These are phyloP conservation scores for Lecanoromycetidae sp. DNA, from an alignment of 2,329 filamentous ascomycete species.

Conservation along the genomic window DNA sequence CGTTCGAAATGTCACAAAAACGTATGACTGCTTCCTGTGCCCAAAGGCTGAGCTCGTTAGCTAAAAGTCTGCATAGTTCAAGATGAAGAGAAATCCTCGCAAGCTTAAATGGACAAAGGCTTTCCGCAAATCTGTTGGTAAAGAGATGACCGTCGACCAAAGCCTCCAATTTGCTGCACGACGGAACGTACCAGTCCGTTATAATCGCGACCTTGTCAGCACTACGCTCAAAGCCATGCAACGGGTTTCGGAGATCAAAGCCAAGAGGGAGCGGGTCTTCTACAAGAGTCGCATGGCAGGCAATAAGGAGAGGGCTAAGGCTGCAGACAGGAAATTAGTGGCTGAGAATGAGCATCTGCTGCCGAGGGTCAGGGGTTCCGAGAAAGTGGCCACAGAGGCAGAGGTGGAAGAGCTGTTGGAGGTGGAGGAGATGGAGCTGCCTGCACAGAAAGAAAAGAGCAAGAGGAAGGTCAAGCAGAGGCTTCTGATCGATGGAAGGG, in stretches of 20 bases:
- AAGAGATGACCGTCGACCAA: slow-evolving; percentile 83
- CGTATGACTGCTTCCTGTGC: slow-evolving; percentile 25
- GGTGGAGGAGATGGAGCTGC: slow-evolving; percentile 27
- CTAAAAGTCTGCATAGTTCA: slow-evolving; percentile 47
- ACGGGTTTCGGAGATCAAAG: slow-evolving; percentile 73
- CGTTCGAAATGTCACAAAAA: slow-evolving; percentile 56
- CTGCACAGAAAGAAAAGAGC: slow-evolving; percentile 10
- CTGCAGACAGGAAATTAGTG: slow-evolving; percentile 74
- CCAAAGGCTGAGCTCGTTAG: background rate
- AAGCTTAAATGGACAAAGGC: slow-evolving; percentile 95
- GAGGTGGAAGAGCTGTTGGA: slow-evolving; percentile 48
- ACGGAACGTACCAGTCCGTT: slow-evolving; percentile 87
- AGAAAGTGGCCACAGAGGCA: slow-evolving; percentile 48
- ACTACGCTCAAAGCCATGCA: slow-evolving; percentile 89
- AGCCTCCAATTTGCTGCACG: slow-evolving; percentile 85
- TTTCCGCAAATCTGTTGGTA: slow-evolving; percentile 72
- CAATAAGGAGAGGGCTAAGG: slow-evolving; percentile 71
- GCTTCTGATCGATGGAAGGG: slow-evolving; percentile 16
- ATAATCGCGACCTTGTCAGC: slow-evolving; percentile 82
- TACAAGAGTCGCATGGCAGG: slow-evolving; percentile 90
- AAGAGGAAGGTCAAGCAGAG: slow-evolving; percentile 15
- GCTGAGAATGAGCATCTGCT: slow-evolving; percentile 87
- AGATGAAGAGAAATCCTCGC: slow-evolving; percentile 95
- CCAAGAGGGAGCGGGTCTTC: slow-evolving; percentile 75
- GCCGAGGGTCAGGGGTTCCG: slow-evolving; percentile 55